Evolutionary conservation across 306 rosid genomes (phyloP).

Genomic region (Malus sieversii): DNA sequence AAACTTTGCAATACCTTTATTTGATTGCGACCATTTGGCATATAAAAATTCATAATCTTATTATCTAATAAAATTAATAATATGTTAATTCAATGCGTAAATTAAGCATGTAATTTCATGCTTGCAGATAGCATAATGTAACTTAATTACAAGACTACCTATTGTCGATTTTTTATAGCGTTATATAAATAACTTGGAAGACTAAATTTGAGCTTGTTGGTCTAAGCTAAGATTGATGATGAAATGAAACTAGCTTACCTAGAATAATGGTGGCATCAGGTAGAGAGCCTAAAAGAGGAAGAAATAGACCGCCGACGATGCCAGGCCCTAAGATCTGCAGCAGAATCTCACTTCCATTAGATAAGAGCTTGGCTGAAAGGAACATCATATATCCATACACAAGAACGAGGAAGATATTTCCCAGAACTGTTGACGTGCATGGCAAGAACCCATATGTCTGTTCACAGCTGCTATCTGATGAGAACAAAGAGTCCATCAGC

Average conservation of each 20-base stretch:
- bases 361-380: slow-evolving; percentile 31
- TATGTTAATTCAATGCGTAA: no score
- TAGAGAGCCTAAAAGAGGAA: slow-evolving; percentile 37
- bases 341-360: slow-evolving; percentile 40
- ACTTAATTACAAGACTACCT: no score
- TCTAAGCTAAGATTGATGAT: not conserved
- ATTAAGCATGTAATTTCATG: no score
- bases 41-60: no score
- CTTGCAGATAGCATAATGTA: no score
- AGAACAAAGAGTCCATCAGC: not conserved
- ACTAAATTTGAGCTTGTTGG: not conserved
- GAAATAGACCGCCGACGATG: slow-evolving; percentile 35
- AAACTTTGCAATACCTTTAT: no score
- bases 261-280: slow-evolving; percentile 46
- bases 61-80: no score
- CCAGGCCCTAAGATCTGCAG: slow-evolving; percentile 49
- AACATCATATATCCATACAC: slow-evolving; percentile 48
- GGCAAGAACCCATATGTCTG: slow-evolving; percentile 43
- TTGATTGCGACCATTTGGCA: no score
- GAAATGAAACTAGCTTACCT: slow-evolving; percentile 16
- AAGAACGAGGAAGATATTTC: slow-evolving; percentile 34
- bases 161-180: no score
- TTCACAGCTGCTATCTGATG: slow-evolving; percentile 20
- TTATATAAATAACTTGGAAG: no score
- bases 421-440: slow-evolving; percentile 27